These are phyloP conservation scores for Penicillium chermesinum DNA, from an alignment of 495 filamentous ascomycete genomes.

Conservation along the genomic window DNA sequence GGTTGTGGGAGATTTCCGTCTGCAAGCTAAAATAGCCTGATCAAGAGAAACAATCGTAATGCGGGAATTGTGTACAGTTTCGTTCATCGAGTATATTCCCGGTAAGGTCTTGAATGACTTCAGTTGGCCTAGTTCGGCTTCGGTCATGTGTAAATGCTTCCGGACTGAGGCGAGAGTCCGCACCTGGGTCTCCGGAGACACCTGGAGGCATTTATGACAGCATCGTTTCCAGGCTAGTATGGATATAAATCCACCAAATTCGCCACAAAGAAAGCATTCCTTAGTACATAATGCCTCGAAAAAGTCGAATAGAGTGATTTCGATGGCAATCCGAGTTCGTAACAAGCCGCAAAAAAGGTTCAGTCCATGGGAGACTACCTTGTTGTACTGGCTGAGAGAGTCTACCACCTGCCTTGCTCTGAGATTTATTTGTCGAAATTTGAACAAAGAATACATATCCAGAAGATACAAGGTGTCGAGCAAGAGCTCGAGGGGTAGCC, in stretches of 20 bases:
- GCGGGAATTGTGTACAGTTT: constrained; percentile 22
- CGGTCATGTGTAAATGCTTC: constrained; percentile 29
- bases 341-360: constrained; percentile 37
- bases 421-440: constrained; percentile 35
- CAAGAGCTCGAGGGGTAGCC: constrained; percentile 35
- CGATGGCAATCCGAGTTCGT: constrained; percentile 27
- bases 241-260: constrained; percentile 32
- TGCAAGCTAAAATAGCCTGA: constrained; percentile 23
- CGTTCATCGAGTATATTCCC: constrained; percentile 30
- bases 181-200: constrained; percentile 16
- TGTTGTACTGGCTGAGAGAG: constrained; percentile 30
- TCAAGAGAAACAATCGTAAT: constrained; percentile 28
- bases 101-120: constrained; percentile 18
- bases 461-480: constrained; percentile 26
- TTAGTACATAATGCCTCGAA: constrained; percentile 32
- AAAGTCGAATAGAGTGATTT: constrained; percentile 30
- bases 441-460: constrained; percentile 36
- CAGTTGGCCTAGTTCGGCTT: constrained; percentile 21
- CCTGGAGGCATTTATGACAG: constrained; percentile 30
- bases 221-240: constrained; percentile 32
- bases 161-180: constrained; percentile 23
- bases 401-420: constrained; percentile 30
- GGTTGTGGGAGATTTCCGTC: constrained; percentile 12
- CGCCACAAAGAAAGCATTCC: constrained; percentile 27
- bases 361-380: constrained; percentile 28